Percentiles rank a stretch among this genome's conserved stretches.
These are phyloP conservation scores for Abelmoschus esculentus DNA, from an alignment of 345 rosid genomes.

Conservation along the genomic window DNA sequence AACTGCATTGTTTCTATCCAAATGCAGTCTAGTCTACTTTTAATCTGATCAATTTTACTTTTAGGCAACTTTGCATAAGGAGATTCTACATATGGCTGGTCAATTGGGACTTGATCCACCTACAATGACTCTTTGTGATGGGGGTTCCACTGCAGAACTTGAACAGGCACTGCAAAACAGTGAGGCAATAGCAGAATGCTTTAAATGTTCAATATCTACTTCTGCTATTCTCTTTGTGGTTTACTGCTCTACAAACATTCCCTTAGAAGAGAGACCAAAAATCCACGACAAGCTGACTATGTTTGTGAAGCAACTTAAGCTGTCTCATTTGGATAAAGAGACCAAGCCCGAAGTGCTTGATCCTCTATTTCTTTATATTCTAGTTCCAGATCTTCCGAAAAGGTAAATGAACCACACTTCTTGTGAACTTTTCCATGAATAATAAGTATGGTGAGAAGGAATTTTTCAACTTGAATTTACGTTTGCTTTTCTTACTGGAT, in stretches of 20 bases:
- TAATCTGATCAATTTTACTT: constrained; percentile 9
- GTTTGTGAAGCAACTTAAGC: constrained; percentile 40
- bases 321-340: constrained; percentile 20
- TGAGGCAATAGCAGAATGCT: constrained; percentile 84
- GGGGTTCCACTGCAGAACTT: constrained; percentile 60
- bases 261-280: constrained; percentile 44
- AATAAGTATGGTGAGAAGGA: constrained; percentile 7
- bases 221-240: constrained; percentile 58
- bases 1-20: neutral
- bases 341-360: constrained; percentile 28
- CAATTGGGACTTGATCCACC: constrained; percentile 95
- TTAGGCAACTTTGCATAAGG: constrained; percentile 86
- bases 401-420: constrained; percentile 34
- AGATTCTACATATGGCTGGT: constrained; percentile 89
- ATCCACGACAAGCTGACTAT: constrained; percentile 54
- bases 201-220: constrained; percentile 58
- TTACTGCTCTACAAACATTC: constrained; percentile 55
- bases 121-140: constrained; percentile 56
- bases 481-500: neutral
- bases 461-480: constrained; percentile 1
- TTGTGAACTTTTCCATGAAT: neutral
- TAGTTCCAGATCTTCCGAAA: constrained; percentile 88
- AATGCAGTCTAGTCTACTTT: neutral
- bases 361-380: constrained; percentile 60
- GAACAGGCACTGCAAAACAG: constrained; percentile 77